A percentile compares a stretch with the other conserved stretches of the same genome.
phyloP scores from a whole-genome alignment of 257 asterid species.

The Lithospermum erythrorhizon region DNA sequence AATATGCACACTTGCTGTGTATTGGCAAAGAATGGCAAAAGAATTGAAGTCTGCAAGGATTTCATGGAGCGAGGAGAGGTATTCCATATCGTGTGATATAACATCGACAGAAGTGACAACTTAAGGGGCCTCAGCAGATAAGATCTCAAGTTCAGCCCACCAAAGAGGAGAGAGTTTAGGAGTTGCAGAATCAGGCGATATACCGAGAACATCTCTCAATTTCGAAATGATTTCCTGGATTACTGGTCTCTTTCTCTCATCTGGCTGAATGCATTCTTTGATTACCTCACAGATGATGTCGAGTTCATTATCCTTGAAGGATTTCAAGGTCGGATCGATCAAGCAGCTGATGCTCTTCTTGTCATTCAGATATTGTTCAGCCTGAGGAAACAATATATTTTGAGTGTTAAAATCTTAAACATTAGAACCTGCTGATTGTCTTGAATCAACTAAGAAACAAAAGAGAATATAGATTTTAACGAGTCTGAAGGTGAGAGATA shows the following conservation, averaged over 20 bases:
- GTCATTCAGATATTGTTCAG: conserved; percentile 41
- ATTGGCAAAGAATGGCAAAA: no score
- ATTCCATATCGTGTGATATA: not conserved
- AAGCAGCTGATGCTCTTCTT: conserved; percentile 25
- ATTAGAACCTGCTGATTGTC: no score
- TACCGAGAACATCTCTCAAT: conserved; percentile 36
- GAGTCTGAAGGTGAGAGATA: conserved; percentile 10
- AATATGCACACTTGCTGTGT: no score
- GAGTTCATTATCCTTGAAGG: conserved; percentile 55
- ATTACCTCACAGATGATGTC: conserved; percentile 52
- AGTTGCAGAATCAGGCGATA: conserved; percentile 68
- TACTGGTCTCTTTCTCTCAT: conserved; percentile 40
- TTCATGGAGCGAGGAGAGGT: no score
- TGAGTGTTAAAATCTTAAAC: not conserved
- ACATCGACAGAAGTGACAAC: not conserved
- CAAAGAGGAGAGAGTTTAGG: conserved; percentile 89
- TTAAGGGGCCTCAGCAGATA: conserved; percentile 71
- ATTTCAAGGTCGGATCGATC: conserved; percentile 57
- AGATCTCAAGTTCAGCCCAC: conserved; percentile 99
- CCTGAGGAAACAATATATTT: conserved; percentile 29
- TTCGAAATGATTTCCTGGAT: conserved; percentile 45
- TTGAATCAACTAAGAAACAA: not conserved
- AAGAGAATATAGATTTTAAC: not conserved
- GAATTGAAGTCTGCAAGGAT: no score
- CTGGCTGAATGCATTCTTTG: conserved; percentile 47